Evolutionary conservation across 768 basidiomycete species (phyloP).

Genomic region (Tricholoma furcatifolium): DNA sequence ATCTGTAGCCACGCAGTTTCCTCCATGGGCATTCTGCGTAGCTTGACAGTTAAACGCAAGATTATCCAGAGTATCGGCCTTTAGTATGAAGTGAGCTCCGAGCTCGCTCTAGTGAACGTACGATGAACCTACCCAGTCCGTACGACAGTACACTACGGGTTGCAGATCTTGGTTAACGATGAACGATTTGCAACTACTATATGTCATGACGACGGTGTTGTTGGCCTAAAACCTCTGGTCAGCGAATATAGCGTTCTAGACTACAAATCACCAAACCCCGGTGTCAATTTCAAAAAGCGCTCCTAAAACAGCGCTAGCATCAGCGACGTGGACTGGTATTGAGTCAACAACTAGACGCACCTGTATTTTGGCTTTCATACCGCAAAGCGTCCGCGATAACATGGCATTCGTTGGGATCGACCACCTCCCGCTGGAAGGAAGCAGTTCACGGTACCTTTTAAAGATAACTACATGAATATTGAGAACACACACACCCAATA

Average conservation of each 20-base stretch:
- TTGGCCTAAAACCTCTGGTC: slow-evolving; percentile 22
- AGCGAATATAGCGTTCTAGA: not conserved
- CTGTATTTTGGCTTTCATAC: slow-evolving; percentile 45
- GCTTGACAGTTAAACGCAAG: slow-evolving; percentile 47
- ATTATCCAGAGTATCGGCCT: slow-evolving; percentile 39
- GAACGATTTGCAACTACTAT: slow-evolving; percentile 42
- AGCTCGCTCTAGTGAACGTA: too few relatives aligned
- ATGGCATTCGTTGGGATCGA: slow-evolving; percentile 46
- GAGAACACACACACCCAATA: too few relatives aligned
- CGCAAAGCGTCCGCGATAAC: slow-evolving; percentile 48
- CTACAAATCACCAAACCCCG: slow-evolving; percentile 20
- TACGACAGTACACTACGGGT: slow-evolving; percentile 42
- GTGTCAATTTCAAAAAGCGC: slow-evolving; percentile 30
- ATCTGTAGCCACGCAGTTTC: slow-evolving; percentile 44
- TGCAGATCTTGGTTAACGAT: slow-evolving; percentile 45
- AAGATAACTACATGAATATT: not conserved
- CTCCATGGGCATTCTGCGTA: slow-evolving; percentile 49
- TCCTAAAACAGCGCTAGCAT: slow-evolving; percentile 16
- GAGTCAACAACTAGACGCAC: slow-evolving; percentile 18
- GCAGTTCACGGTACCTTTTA: slow-evolving; percentile 41
- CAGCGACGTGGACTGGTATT: not conserved
- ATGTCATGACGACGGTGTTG: slow-evolving; percentile 40
- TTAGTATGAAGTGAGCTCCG: not conserved
- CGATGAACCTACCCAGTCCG: slow-evolving; percentile 38
- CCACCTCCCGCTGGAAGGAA: slow-evolving; percentile 46